Percentiles rank a stretch among this genome's conserved stretches.
phyloP scores from a whole-genome alignment of 2,329 filamentous ascomycete genomes.

The Sordariomycetes sp. region DNA sequence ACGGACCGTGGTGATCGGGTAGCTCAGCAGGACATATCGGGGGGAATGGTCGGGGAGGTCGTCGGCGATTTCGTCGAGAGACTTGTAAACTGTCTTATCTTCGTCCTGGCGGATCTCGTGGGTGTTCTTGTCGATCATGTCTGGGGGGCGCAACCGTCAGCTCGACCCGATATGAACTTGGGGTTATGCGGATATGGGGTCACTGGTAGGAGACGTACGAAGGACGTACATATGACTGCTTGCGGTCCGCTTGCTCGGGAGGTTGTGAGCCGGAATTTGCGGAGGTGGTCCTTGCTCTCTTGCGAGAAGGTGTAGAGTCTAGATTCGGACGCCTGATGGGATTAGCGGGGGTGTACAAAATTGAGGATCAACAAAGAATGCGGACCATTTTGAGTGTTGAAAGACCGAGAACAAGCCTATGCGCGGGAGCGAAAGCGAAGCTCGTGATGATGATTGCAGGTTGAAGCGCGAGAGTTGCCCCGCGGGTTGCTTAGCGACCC shows the following conservation, averaged over 20 bases:
- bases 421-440: background rate
- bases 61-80: slow-evolving; percentile 72
- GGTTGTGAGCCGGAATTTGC: slow-evolving; percentile 89
- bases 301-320: slow-evolving; percentile 87
- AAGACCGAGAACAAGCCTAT: background rate
- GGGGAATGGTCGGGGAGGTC: slow-evolving; percentile 90
- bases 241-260: slow-evolving; percentile 80
- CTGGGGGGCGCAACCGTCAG: slow-evolving; percentile 31
- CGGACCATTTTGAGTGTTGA: background rate
- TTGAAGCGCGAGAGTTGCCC: no score
- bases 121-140: slow-evolving; percentile 82
- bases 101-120: slow-evolving; percentile 83
- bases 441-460: background rate
- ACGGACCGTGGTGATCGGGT: slow-evolving; percentile 75
- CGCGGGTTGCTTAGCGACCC: no score
- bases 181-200: background rate
- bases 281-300: slow-evolving; percentile 80
- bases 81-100: slow-evolving; percentile 67
- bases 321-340: slow-evolving; percentile 57
- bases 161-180: background rate
- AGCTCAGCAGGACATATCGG: slow-evolving; percentile 81
- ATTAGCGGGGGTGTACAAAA: background rate
- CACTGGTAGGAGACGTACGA: background rate
- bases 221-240: slow-evolving; percentile 80
- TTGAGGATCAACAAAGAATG: background rate